Base-by-base conservation (phyloP, 129 eudicot species). In the Logfia minima region DNA sequence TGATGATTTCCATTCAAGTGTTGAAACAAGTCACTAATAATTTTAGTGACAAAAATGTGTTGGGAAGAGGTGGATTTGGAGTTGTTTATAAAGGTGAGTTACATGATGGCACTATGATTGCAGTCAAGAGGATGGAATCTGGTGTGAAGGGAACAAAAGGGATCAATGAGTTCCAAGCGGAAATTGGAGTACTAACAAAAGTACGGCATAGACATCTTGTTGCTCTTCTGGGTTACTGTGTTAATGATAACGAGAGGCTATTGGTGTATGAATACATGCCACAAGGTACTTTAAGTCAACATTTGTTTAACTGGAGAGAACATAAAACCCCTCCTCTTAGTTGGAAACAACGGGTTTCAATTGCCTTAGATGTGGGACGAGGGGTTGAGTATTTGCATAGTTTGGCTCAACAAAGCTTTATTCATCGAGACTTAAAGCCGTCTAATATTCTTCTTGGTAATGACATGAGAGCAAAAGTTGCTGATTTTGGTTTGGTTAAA, bases 351-450 rank as follows among this genome's bases (percentile, higher is more conserved):
- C 51, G 72, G 72, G 56, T 68, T 35, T 68, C 72, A 3, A 83
- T 88, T 35, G 89, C 84, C 0, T 74, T 88, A 74, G 92, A 85
- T 63, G 92, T 88, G 53, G 92, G 89, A 3, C 72, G 92, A 39
- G 92, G 92, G 34, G 84, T 88, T 45, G 92, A 88, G 66, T 88
- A 88, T 74, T 70, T 88, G 45, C 92, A 88, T 71, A 68, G 92
- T 74, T 80, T 88, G 75, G 92, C 92, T 0, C 89, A 83, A 17
- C 89, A 88, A 64, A 88, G 92, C 74, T 88, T 85, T 63, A 88
- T 88, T 17, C 92, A 88, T 22, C 66, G 92, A 68, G 92, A 88
- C 60, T 72, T 88, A 61, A 88, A 88, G 24, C 89, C 92, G 0
- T 83, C 92, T 1, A 88, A 88, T 59, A 83, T 88, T 64, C 87